These are phyloP conservation scores for Cytospora leucostoma DNA, from an alignment of 2,329 filamentous ascomycete species.

Conservation along the genomic window DNA sequence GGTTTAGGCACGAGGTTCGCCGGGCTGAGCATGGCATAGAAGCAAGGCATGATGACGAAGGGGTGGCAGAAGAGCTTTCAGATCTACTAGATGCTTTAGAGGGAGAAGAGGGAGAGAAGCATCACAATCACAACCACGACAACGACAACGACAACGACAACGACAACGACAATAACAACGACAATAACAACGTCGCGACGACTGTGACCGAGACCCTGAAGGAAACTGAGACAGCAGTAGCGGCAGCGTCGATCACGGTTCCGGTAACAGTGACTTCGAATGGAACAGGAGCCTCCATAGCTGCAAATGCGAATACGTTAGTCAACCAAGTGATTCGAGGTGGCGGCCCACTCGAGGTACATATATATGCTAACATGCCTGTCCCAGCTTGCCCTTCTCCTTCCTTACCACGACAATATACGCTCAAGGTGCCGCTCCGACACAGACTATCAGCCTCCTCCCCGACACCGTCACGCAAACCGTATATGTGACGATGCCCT, in stretches of 20 bases:
- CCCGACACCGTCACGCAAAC: slow-evolving; percentile 36
- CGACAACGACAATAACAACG: not conserved
- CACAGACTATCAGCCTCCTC: slow-evolving; percentile 42
- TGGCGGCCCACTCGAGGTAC: not conserved
- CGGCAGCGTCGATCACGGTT: not conserved
- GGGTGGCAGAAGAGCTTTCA: not conserved
- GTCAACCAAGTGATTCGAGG: not conserved
- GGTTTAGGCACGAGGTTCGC: slow-evolving; percentile 19
- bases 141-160: not conserved
- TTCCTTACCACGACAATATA: slow-evolving; percentile 42
- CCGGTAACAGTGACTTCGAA: slow-evolving; percentile 7
- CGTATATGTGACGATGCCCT: slow-evolving; percentile 31
- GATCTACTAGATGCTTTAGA: not conserved
- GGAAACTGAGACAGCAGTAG: slow-evolving; percentile 12
- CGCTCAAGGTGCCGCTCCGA: slow-evolving; percentile 33
- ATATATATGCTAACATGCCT: not conserved
- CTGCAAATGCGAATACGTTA: slow-evolving; percentile 27
- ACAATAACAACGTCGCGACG: not conserved
- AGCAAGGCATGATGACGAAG: slow-evolving; percentile 4
- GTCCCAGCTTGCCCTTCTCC: slow-evolving; percentile 28
- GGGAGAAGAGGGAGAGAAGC: not conserved
- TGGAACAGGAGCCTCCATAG: slow-evolving; percentile 23
- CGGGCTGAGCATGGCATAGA: slow-evolving; percentile 3
- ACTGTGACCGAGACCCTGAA: slow-evolving; percentile 20
- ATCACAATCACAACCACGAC: not conserved